Base-by-base conservation (phyloP, 176 grass and related monocot species). In the Pontederia crassipes region DNA sequence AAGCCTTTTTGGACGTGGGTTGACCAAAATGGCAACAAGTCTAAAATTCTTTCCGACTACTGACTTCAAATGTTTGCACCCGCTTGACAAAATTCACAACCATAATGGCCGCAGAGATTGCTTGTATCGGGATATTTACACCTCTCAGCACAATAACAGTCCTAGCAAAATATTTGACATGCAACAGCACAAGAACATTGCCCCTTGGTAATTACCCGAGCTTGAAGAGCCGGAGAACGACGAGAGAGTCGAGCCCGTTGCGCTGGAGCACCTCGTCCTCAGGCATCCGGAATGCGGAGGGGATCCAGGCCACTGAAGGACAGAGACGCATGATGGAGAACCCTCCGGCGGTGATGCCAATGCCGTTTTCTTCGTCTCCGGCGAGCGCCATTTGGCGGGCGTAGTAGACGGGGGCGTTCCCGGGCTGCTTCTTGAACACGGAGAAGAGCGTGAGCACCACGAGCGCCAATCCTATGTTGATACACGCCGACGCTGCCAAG, bases 361-460 rank as follows among this genome's bases (percentile, higher is more conserved):
- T 52, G 49, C 17, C 66, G 28, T 11, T 12, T 15, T 28, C 50
- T 24, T 9, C 64, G 48, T 40, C 32, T 3, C 32, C 32, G 32
- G 32, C 32, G 15, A 50, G 28, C 5, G 85, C 77, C 64, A 95
- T 69, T 50, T 82, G 77, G 46, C 74, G 71, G 1, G 89, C 40
- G 6, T 52, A 79, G 80, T 95, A 95, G 1, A 95, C 85, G 8
- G 85, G 77, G 13, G 79, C 79, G 50, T 82, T 88, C 29, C 79
- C 59, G 12, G 85, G 89, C 74, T 95, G 89, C 73, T 82, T 82
- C 66, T 95, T 95, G 12, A 95, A 77, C 11, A 95, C 48, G 62
- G 89, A 95, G 82, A 95, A 95, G 64, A 89, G 79, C 12, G 85
- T 86, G 16, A 95, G 82, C 74, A 81, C 74, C 73, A 89, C 76